Percentiles rank a stretch among this genome's conserved stretches.
These are phyloP conservation scores for Gastrolobium villosum DNA, from an alignment of 306 rosid species.

Conservation along the genomic window DNA sequence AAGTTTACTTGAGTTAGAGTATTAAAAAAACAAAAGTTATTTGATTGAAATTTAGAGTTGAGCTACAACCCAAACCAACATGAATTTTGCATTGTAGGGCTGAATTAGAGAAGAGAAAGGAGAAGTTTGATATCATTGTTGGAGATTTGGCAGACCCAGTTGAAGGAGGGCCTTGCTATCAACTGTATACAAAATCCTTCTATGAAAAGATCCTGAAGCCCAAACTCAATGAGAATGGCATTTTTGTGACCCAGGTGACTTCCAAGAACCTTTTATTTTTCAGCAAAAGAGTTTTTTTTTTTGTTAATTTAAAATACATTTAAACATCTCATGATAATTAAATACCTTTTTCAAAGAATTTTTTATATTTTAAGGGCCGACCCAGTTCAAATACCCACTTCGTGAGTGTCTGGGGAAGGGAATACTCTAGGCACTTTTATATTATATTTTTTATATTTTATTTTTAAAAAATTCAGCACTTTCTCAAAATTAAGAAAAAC, in stretches of 20 bases:
- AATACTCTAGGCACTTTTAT: no score
- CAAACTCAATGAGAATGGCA: slow-evolving; percentile 76
- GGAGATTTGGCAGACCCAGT: slow-evolving; percentile 90
- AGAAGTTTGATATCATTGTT: slow-evolving; percentile 71
- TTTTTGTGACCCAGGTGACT: slow-evolving; percentile 81
- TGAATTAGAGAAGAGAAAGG: slow-evolving; percentile 65
- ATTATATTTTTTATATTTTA: no score
- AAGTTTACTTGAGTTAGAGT: no score
- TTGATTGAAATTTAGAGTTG: not conserved
- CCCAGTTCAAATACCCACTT: no score
- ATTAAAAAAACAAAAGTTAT: not conserved
- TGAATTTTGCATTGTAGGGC: slow-evolving; percentile 55
- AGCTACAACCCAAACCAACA: not conserved
- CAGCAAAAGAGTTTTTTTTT: not conserved
- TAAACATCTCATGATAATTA: not conserved
- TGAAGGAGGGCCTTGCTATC: slow-evolving; percentile 87
- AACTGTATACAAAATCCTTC: slow-evolving; percentile 85
- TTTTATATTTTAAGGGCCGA: no score
- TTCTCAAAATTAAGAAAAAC: no score
- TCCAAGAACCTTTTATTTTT: not conserved
- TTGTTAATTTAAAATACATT: not conserved
- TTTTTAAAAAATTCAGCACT: no score
- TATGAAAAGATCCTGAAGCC: slow-evolving; percentile 72
- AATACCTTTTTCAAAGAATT: not conserved
- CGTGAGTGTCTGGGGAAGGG: no score